Evolutionary conservation across 2,329 filamentous ascomycete genomes (phyloP), one percentile per base, ranked within the genome.

Genomic region (Teratosphaeriaceae sp.): DNA sequence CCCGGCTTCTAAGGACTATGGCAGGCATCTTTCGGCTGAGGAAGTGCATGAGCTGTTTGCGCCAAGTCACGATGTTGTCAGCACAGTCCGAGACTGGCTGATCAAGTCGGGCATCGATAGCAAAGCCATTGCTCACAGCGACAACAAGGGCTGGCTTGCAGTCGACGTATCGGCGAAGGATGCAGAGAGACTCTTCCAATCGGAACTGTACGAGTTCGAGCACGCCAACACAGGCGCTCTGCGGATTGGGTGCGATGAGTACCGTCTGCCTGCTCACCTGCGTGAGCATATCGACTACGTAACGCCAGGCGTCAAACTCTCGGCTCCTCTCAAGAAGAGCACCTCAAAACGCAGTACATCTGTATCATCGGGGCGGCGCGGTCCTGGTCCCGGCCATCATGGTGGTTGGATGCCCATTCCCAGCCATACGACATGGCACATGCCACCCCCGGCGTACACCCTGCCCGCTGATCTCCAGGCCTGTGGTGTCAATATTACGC

Each of bases 271-370:
- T 27, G 59, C 62, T 18, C 54, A 68, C 29, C 53, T 78, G 13
- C 65, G 63, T 19, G 48, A 62, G 6, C 72, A 77, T 44, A 65
- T 39, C 3, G 37, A 39, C 24, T 29, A 15, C 13, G 37, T 39
- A 8, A 39, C 20, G 20, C 37, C 37, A 78, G 74, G 74, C 7
- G 70, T 75, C 46, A 72, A 70, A 45, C 63, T 78, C 19, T 52
- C 52, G n/a, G 44, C 51, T 20, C 39, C 41, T 13, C 27, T 45
- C 42, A 52, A 49, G 20, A 52, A 54, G 39, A 50, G 56, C 16
- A 24, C 19, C 15, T 11, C 5, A 13, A 34, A 6, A 13, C 9
- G 31, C 9, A 21, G 15, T 33, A 16, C 24, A 8, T 29, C n/a
- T n/a, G n/a, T 21, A 26, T 36, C 38, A n/a, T 22, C 21, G 15